Base-by-base conservation (phyloP, 768 basidiomycete genomes). In the Mycena vulgaris region DNA sequence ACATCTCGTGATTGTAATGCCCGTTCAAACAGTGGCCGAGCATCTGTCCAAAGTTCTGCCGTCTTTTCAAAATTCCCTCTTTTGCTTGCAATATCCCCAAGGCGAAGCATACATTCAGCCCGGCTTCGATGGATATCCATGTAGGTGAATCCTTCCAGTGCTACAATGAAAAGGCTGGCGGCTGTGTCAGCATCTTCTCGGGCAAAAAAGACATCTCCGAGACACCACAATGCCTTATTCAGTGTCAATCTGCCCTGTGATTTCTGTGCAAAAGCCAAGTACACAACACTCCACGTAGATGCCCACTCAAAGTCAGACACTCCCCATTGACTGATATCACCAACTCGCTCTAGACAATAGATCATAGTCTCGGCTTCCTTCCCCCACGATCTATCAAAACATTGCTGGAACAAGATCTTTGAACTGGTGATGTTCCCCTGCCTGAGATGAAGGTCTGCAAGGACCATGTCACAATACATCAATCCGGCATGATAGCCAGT, bases 71-170 rank as follows among this genome's bases (percentile, higher is more conserved):
- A 39, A 39, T 13, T 5, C 16, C 35, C 23, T 57, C 16, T n/a
- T 2, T 8, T 6, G 27, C 31, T 37, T n/a, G 33, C 5, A 25
- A 57, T 57, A 21, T 57, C 55, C 39, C 55, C 55, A 10, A 57
- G 39, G 1, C n/a, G 33, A 1, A 37, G 55, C 35, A 57, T n/a
- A 25, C 35, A 57, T 5, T 57, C 21, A 2, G 8, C 55, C n/a
- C 35, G 37, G n/a, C 55, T 57, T 1, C 35, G n/a, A 57, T 57
- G 55, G n/a, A 57, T n/a, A 57, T 57, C 55, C 55, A 57, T 57
- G 19, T 57, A 19, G 4, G 33, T 57, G 55, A 57, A 53, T 4
- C 51, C 51, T 5, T 53, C 51, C 51, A 53, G n/a, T 3, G 51
- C 51, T 5, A 31, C 28, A 28, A 6, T 28, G 28, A 28, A 33